phyloP scores from a whole-genome alignment of 2,329 filamentous ascomycete genomes.

The Fusarium circinatum region DNA sequence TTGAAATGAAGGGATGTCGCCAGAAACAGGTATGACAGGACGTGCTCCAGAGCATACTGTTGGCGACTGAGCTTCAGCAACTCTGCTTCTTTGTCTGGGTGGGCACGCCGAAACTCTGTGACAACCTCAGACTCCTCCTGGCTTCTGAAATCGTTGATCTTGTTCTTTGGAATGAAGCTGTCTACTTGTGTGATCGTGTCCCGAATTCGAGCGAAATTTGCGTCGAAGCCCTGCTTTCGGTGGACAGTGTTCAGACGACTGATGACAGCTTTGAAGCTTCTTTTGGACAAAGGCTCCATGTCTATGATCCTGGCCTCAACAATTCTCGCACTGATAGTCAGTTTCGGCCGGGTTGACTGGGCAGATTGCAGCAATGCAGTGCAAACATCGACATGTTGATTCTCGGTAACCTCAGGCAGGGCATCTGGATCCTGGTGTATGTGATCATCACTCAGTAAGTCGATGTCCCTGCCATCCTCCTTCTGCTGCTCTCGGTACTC shows the following conservation, averaged over 20 bases:
- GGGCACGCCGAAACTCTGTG: neutral
- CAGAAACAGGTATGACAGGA: too few species aligned
- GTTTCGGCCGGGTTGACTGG: fast-evolving
- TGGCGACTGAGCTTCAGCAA: fast-evolving
- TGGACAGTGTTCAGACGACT: fast-evolving
- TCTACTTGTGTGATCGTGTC: fast-evolving
- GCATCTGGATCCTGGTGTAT: fast-evolving
- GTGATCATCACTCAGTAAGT: fast-evolving
- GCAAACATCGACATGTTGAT: neutral
- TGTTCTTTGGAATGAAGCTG: fast-evolving
- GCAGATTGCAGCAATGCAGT: fast-evolving
- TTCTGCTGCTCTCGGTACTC: neutral
- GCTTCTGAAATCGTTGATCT: neutral
- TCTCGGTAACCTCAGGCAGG: neutral
- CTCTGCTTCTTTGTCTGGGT: neutral
- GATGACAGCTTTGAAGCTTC: neutral
- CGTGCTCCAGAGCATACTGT: fast-evolving
- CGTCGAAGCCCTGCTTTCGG: fast-evolving
- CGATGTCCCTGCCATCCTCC: fast-evolving
- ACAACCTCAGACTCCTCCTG: neutral
- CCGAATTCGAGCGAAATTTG: fast-evolving
- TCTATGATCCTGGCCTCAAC: too few species aligned
- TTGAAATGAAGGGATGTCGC: neutral
- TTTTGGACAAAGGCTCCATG: neutral
- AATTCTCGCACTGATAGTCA: neutral